phyloP scores from a whole-genome alignment of 176 grass and related monocot species.

The Aegilops longissima region DNA sequence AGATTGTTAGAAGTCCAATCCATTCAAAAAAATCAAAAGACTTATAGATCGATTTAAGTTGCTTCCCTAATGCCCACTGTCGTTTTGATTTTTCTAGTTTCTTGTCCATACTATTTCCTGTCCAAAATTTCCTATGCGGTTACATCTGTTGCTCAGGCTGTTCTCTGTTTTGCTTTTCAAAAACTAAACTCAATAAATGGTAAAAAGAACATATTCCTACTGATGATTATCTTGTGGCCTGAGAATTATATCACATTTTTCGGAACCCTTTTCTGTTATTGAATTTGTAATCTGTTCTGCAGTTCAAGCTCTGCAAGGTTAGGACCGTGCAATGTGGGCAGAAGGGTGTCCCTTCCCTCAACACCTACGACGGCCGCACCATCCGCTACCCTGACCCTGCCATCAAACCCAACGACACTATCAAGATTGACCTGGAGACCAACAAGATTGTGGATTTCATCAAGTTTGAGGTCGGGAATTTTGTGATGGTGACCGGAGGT shows the following conservation, averaged over 20 bases:
- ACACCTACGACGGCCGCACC: conserved; percentile 70
- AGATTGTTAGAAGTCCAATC: neutral
- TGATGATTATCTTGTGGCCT: neutral
- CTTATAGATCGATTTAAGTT: neutral
- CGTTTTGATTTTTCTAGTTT: neutral
- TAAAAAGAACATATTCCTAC: neutral
- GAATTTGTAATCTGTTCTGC: neutral
- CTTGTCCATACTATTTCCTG: neutral
- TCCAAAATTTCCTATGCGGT: neutral
- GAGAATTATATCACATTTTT: neutral
- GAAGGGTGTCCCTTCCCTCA: conserved; percentile 62
- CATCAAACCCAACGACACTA: conserved; percentile 70
- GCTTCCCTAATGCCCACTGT: neutral
- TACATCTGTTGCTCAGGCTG: neutral
- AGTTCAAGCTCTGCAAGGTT: conserved; percentile 72
- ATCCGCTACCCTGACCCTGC: conserved; percentile 64
- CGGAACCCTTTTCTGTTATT: neutral
- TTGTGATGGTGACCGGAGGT: conserved; percentile 67
- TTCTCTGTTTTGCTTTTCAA: neutral
- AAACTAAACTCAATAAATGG: neutral
- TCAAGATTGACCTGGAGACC: conserved; percentile 62
- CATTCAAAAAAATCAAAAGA: neutral
- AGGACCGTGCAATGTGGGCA: conserved; percentile 60
- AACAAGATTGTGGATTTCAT: conserved; percentile 73
- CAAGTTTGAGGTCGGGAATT: conserved; percentile 60